Conservation (phyloP, 1,139 yeast species). For the Hemisphaericaspora xylofermentans region DNA sequence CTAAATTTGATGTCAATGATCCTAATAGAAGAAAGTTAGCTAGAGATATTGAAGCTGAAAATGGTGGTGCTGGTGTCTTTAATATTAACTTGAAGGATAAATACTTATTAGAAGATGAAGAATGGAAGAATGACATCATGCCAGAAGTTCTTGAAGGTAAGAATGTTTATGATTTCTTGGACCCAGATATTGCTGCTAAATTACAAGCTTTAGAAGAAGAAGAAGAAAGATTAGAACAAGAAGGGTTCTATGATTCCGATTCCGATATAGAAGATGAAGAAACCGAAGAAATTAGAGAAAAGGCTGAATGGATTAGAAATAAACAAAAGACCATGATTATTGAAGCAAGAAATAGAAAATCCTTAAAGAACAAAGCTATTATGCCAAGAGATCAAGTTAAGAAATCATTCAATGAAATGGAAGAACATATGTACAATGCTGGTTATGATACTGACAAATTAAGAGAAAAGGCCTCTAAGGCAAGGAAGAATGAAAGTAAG, state of each 20-base stretch:
- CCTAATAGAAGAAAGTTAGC: constrained; percentile 82
- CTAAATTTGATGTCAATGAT: constrained; percentile 74
- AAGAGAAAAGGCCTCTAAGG: constrained; percentile 46
- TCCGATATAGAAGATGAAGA: constrained; percentile 60
- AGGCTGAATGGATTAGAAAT: constrained; percentile 94
- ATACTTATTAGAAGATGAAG: constrained; percentile 89
- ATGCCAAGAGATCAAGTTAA: constrained; percentile 91
- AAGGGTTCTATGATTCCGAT: constrained; percentile 95
- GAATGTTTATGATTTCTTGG: constrained; percentile 96
- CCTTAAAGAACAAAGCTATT: constrained; percentile 81
- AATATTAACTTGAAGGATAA: constrained; percentile 91
- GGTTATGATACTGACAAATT: constrained; percentile 83
- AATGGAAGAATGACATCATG: constrained; percentile 96
- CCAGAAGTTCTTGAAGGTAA: constrained; percentile 96
- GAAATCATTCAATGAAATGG: constrained; percentile 78
- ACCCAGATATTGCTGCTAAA: constrained; percentile 91
- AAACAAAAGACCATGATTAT: constrained; percentile 91
- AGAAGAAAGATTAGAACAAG: constrained; percentile 88
- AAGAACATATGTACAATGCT: constrained; percentile 80
- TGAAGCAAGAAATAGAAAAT: constrained; percentile 84
- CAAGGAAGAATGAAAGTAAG: constrained; percentile 35
- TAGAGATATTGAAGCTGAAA: constrained; percentile 86
- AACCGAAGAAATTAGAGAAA: constrained; percentile 69
- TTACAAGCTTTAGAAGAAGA: constrained; percentile 94
- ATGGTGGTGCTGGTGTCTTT: constrained; percentile 98